Conservation (phyloP, 2,329 filamentous ascomycete genomes). For the Aspergillus costaricaensis region DNA sequence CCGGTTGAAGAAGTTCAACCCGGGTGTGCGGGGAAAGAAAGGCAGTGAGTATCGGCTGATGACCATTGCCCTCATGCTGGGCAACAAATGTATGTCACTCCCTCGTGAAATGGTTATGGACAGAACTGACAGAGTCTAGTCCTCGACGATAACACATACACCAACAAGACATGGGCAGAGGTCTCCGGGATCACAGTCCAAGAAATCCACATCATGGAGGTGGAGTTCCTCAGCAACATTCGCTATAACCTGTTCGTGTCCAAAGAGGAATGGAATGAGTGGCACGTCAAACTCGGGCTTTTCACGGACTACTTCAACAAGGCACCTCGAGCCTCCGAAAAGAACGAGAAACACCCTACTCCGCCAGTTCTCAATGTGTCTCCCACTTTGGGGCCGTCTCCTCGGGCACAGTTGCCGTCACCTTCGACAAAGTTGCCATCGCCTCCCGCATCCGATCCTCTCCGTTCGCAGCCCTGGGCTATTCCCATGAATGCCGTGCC, state of each 20-base stretch:
- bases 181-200: constrained; percentile 91
- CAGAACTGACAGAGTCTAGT: constrained; percentile 53
- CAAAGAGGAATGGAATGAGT: constrained; percentile 80
- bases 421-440: constrained; percentile 45
- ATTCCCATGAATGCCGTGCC: constrained; percentile 27
- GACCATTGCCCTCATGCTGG: constrained; percentile 94
- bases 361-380: constrained; percentile 36
- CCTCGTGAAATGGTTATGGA: neutral
- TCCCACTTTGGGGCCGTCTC: constrained; percentile 38
- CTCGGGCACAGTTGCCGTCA: constrained; percentile 29
- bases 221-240: constrained; percentile 99
- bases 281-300: constrained; percentile 78
- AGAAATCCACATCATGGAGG: constrained; percentile 98
- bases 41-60: constrained; percentile 92
- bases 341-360: constrained; percentile 35
- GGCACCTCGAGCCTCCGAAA: constrained; percentile 55
- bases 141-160: constrained; percentile 97
- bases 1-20: constrained; percentile 85
- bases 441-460: constrained; percentile 37
- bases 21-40: constrained; percentile 82
- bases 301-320: constrained; percentile 82
- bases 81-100: constrained; percentile 76
- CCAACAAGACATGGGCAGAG: constrained; percentile 99
- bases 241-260: constrained; percentile 89
- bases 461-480: constrained; percentile 33